Evolutionary conservation across 2,329 filamentous ascomycete genomes (phyloP).

Genomic region (Diaporthe amygdali): DNA sequence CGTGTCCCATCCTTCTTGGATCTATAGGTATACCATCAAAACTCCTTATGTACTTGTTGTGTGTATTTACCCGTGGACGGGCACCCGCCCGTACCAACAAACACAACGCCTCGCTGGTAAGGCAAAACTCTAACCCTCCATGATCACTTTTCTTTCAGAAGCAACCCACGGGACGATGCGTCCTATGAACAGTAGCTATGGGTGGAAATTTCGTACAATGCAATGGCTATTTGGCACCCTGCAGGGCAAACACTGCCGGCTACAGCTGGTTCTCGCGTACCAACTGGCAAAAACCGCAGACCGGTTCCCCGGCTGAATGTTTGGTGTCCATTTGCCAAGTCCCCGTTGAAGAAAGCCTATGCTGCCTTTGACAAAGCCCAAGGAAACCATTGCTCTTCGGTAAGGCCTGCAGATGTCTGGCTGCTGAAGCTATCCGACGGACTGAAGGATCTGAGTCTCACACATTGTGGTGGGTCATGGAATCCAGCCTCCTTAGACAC

Average conservation of each 20-base stretch:
- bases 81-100: not conserved
- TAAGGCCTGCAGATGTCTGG: slow-evolving; percentile 1
- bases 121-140: not conserved
- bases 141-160: not conserved
- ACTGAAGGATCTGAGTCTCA: not conserved
- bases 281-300: not conserved
- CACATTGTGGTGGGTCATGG: not conserved
- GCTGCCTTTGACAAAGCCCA: not conserved
- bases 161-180: not conserved
- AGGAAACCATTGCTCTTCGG: not conserved
- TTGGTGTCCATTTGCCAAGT: not conserved
- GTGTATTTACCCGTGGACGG: not conserved
- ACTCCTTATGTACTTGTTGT: slow-evolving; percentile 5
- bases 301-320: not conserved
- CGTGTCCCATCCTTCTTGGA: not conserved
- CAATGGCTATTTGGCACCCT: not conserved
- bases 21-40: not conserved
- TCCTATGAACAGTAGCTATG: slow-evolving; percentile 7
- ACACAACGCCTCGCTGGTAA: slow-evolving; percentile 16
- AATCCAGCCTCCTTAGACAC: not conserved
- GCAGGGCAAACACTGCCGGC: not conserved
- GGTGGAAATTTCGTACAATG: not conserved
- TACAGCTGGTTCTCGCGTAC: not conserved
- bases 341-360: not conserved
- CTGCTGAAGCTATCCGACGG: not conserved